phyloP scores from a whole-genome alignment of 768 basidiomycete species.

The Serendipita sp. region DNA sequence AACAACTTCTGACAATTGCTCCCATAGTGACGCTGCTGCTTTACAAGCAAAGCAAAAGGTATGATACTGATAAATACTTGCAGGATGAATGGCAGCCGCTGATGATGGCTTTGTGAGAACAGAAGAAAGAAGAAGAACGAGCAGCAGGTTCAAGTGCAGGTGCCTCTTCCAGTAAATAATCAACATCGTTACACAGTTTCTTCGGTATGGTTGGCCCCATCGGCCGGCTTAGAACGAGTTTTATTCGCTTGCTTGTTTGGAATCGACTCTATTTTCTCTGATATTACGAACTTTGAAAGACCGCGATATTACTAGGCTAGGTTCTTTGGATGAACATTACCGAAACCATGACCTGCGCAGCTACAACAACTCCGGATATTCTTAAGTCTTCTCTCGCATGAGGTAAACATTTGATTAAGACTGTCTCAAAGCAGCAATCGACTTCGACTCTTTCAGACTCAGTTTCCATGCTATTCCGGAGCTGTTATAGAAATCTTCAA shows the following conservation, averaged over 20 bases:
- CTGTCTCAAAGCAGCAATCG: constrained; percentile 42
- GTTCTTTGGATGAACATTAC: too few relatives aligned
- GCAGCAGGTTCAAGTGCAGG: background rate
- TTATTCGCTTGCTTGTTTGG: too few relatives aligned
- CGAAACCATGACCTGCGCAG: too few relatives aligned
- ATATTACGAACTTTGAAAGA: too few relatives aligned
- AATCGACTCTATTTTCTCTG: too few relatives aligned
- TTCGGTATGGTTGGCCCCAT: too few relatives aligned
- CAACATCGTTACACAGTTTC: too few relatives aligned
- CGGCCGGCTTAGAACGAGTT: too few relatives aligned
- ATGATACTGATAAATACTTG: constrained; percentile 11
- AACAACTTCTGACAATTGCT: constrained; percentile 14
- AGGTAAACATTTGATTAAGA: too few relatives aligned
- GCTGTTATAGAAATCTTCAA: constrained; percentile 85
- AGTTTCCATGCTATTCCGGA: constrained; percentile 86
- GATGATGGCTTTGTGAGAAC: background rate
- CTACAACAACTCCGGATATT: too few relatives aligned
- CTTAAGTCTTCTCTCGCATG: too few relatives aligned
- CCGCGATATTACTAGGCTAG: too few relatives aligned
- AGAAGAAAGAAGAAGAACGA: background rate
- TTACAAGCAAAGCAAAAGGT: constrained; percentile 70
- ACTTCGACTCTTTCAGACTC: constrained; percentile 57
- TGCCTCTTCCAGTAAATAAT: background rate
- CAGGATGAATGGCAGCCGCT: background rate
- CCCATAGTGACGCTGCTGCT: constrained; percentile 53